phyloP scores from a whole-genome alignment of 345 rosid genomes.

The Linum tenue region DNA sequence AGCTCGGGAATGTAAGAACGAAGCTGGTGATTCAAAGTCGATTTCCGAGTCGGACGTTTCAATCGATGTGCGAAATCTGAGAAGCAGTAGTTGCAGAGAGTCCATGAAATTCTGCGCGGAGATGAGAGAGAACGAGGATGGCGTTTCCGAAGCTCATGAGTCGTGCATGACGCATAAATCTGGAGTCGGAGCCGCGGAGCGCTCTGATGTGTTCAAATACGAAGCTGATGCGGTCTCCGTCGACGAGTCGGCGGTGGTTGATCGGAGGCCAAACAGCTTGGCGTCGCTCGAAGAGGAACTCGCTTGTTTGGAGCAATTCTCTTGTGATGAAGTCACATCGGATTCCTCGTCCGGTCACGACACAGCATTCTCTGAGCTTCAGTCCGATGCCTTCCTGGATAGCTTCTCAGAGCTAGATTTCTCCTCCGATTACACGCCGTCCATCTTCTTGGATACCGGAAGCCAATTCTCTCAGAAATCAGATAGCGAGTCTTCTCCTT shows the following conservation, averaged over 20 bases:
- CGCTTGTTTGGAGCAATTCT: slow-evolving; percentile 55
- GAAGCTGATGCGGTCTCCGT: slow-evolving; percentile 21
- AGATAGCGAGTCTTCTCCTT: slow-evolving; percentile 36
- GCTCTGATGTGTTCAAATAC: slow-evolving; percentile 29
- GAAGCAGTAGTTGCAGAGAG: slow-evolving; percentile 12
- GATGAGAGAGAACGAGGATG: slow-evolving; percentile 31
- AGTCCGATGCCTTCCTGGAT: slow-evolving; percentile 39
- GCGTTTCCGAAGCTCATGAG: slow-evolving; percentile 37
- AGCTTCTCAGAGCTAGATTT: slow-evolving; percentile 40
- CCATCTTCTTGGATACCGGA: slow-evolving; percentile 51
- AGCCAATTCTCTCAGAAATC: slow-evolving; percentile 69
- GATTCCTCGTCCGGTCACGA: slow-evolving; percentile 39
- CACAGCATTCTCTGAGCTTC: slow-evolving; percentile 40
- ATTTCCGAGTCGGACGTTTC: slow-evolving; percentile 36
- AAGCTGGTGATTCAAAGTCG: slow-evolving; percentile 23
- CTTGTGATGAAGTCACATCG: slow-evolving; percentile 36
- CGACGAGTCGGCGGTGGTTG: slow-evolving; percentile 25
- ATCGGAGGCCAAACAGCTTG: slow-evolving; percentile 30
- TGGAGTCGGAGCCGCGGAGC: slow-evolving; percentile 20
- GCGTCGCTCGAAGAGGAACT: slow-evolving; percentile 42
- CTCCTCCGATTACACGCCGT: slow-evolving; percentile 53
- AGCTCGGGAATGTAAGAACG: background rate
- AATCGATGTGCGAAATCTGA: slow-evolving; percentile 24
- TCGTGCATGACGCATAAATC: slow-evolving; percentile 20
- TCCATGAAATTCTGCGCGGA: slow-evolving; percentile 16